Base-by-base conservation (phyloP, 257 asterid species). In the Ajuga chamaepitys region DNA sequence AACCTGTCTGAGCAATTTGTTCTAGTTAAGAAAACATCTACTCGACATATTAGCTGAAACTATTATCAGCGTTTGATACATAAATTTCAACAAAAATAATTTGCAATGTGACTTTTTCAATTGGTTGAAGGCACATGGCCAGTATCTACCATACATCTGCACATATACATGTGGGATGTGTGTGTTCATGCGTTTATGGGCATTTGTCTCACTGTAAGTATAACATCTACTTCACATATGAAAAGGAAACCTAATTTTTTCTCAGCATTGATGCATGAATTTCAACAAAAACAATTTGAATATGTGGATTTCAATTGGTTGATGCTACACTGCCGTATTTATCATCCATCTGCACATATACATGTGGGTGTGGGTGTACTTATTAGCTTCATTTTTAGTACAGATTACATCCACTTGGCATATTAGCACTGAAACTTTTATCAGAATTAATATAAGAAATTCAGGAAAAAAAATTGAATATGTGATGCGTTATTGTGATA, bases 1-100 rank as follows among this genome's bases (percentile, higher is more conserved):
- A 93, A 85, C 97, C 99, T 93, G 96, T 78, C 99, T 89, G 95
- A 85, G 78, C 85, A 80, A 21, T 80, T 70, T 45, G 50, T 60
- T 56, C 74, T 57, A 69, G 81, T 83, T 40, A 83, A 78, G 68
- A 71, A 66, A 63, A 58, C 72, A 71, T 69, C 64, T 70, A 59
- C 62, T 70, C 61, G 68, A 16, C 24, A 40, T 52, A 28, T 56
- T 28, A 30, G 37, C 7, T 28, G 7, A 30, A 1, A 1, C 7
- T 22, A 17, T 40, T 18, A n/a, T 32, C 24, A 22, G 4, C 44
- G 35, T 30, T 1, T 4, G 38, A 25, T 24, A 12, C 37, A 35
- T 5, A 2, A 61, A 40, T 40, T 25, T 28, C 34, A 21, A 7
- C 17, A 51, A 22, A 50, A 22, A 48, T 18, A 51, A 30, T 9